Conservation (phyloP, 2,329 filamentous ascomycete species). For the Cercospora zeina region DNA sequence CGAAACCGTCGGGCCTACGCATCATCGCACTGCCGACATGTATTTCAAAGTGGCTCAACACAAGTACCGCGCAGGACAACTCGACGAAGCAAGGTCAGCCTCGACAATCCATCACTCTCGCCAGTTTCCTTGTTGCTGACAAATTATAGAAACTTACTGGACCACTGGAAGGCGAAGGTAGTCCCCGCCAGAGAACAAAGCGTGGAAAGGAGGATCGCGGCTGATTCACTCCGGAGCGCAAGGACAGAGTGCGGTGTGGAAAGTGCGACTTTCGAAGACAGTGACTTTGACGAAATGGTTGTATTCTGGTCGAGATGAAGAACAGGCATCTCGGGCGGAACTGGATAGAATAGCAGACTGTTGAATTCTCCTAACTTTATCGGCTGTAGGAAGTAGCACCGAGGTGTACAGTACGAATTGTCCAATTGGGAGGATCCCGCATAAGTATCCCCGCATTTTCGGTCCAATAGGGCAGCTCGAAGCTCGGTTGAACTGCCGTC, state of each 20-base stretch:
- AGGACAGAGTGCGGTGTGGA: neutral
- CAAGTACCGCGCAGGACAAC: neutral
- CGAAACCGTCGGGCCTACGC: neutral
- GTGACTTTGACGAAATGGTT: neutral
- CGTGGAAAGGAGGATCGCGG: neutral
- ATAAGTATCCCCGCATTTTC: neutral
- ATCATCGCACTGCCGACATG: slow-evolving; percentile 21
- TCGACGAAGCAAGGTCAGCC: neutral
- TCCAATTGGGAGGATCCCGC: neutral
- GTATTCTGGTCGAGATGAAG: slow-evolving; percentile 3
- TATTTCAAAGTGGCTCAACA: slow-evolving; percentile 13
- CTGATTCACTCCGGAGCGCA: neutral
- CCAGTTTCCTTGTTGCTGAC: neutral
- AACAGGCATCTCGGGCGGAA: neutral
- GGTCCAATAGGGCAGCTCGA: neutral
- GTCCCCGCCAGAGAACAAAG: neutral
- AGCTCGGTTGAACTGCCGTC: neutral
- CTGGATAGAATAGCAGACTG: neutral
- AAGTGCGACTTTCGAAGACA: neutral
- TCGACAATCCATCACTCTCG: neutral
- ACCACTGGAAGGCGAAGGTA: neutral
- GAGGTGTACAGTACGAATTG: neutral
- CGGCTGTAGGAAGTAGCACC: neutral
- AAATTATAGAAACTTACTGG: neutral
- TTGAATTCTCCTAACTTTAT: neutral